Evolutionary conservation across 1,284 basidiomycete genomes (phyloP), one percentile per base, ranked within the genome.

Genomic region (Marasmius tenuissimus): DNA sequence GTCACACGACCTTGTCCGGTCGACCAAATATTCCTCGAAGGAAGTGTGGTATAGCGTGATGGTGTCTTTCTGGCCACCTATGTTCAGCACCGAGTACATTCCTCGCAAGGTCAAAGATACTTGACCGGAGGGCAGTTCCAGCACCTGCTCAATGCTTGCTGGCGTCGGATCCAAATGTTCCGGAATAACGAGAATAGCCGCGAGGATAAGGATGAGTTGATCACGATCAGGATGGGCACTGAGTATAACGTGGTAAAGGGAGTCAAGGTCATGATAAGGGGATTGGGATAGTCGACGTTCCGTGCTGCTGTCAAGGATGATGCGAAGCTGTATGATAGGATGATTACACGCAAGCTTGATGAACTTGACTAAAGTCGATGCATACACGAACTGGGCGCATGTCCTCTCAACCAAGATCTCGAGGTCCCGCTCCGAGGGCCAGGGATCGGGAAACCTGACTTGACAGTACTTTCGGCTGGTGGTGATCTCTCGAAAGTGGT

Each of bases 321-420:
- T 64, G 3, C 70, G 63, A 16, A 73, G 64, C 16, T 68, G 65
- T 33, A 69, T 66, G 3, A 64, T 63, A 0, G 71, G 71, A 37
- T 65, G 38, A 55, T 67, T 63, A 47, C 68, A 61, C 0, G 64
- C 58, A 7, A 65, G 64, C 37, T 67, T 65, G 40, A 73, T 64
- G 56, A 68, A 73, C 57, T 66, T 67, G 33, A 73, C 65, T 1
- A 72, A 67, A 7, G 70, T 70, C 2, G 67, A 59, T 1, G 70
- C 68, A 59, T 73, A 73, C 9, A 68, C 66, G 35, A 67, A 71
- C 49, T 71, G 69, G 0, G 69, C 70, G 8, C 62, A 61, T 6
- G 70, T 62, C 12, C 68, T 64, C 35, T 67, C 59, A 2, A 69
- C 69, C 11, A 72, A 63, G 11, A 55, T 42, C 27, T 68, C 61